Conservation (phyloP, 306 rosid species). For the Fagus sylvatica region DNA sequence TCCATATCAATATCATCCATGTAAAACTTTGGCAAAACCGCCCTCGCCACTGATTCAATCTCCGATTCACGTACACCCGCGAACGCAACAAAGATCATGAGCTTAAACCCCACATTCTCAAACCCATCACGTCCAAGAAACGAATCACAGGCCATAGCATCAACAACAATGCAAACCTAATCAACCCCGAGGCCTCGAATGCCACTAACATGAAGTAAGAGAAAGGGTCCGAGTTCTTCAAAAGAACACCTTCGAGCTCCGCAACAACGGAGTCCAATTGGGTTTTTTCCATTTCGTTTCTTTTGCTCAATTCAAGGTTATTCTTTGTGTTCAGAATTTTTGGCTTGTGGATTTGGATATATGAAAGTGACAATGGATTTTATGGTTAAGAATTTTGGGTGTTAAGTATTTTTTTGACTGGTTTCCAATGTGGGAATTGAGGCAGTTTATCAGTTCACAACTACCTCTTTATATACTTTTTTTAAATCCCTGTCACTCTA, state of each 20-base stretch:
- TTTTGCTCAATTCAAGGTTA: background rate
- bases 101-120: slow-evolving; percentile 39
- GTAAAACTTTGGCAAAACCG: slow-evolving; percentile 82
- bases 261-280: slow-evolving; percentile 58
- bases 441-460: slow-evolving; percentile 70
- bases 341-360: background rate
- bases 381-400: slow-evolving; percentile 29
- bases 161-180: slow-evolving; percentile 65
- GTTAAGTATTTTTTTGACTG: slow-evolving; percentile 18
- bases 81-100: slow-evolving; percentile 63
- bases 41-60: slow-evolving; percentile 73
- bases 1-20: slow-evolving; percentile 74
- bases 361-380: slow-evolving; percentile 16
- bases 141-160: slow-evolving; percentile 61
- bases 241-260: slow-evolving; percentile 85
- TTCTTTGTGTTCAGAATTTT: slow-evolving; percentile 1
- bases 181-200: slow-evolving; percentile 78
- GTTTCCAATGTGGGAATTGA: slow-evolving; percentile 19
- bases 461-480: slow-evolving; percentile 28
- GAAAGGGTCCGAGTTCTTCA: slow-evolving; percentile 58
- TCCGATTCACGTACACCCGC: slow-evolving; percentile 54
- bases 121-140: slow-evolving; percentile 32
- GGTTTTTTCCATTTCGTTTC: background rate
- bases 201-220: slow-evolving; percentile 86
- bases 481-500: background rate